Evolutionary conservation across 441 rosid genomes (phyloP).

Genomic region (Adansonia gregorii): DNA sequence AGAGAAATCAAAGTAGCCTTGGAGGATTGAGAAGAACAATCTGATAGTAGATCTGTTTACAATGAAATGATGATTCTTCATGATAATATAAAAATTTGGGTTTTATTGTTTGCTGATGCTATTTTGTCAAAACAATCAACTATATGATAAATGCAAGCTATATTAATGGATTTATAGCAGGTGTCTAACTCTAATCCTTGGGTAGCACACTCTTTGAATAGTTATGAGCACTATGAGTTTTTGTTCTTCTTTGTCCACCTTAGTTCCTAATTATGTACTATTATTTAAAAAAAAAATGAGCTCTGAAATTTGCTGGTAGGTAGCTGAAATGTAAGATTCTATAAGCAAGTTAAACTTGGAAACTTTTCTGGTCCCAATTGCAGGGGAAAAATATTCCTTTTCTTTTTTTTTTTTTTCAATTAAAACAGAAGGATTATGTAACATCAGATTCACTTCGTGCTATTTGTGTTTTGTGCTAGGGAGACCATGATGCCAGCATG

Average conservation of each 20-base stretch:
- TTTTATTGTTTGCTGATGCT: not conserved
- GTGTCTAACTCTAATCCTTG: too few relatives aligned
- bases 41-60: not conserved
- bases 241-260: not conserved
- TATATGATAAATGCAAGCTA: not conserved
- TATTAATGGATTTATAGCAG: not conserved
- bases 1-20: not conserved
- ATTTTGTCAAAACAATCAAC: not conserved
- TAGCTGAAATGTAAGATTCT: not conserved
- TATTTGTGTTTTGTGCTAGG: not conserved
- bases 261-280: not conserved
- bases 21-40: constrained; percentile 6
- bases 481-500: not conserved
- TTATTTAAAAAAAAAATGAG: not conserved
- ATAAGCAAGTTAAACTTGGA: not conserved
- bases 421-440: not conserved
- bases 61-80: not conserved
- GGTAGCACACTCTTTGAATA: not conserved
- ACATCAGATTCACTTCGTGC: not conserved
- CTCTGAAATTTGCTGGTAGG: not conserved
- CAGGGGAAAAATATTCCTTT: not conserved
- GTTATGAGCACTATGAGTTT: not conserved
- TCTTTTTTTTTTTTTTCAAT: not conserved
- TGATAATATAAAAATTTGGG: not conserved
- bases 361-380: not conserved